Base-by-base conservation (phyloP, 805 yeast species). In the Candida vartiovaarae region DNA sequence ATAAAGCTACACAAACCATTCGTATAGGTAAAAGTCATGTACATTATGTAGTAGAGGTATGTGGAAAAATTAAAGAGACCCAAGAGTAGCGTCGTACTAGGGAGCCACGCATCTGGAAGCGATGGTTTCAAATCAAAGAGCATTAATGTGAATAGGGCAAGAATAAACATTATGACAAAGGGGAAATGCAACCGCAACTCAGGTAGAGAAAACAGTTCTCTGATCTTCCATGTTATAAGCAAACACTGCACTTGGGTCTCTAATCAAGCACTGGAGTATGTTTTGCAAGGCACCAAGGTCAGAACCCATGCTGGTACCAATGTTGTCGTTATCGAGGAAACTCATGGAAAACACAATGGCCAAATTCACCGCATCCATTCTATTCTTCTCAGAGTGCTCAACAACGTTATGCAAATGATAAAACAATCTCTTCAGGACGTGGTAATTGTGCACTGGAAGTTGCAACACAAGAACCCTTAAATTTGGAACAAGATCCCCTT, bases 261-360 rank as follows among this genome's bases (percentile, higher is more conserved):
- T 65, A 47, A 78, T 78, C 62, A 77, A 65, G 23, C 66, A 61
- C 46, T 73, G 74, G 41, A 78, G 60, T 40, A 78, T 67, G 25
- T 67, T 65, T 62, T 78, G 83, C 57, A 78, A 65, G 4, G 76
- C 72, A 24, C 80, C 77, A 51, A 77, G 59, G 27, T 71, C 74
- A 8, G 75, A 62, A 11, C 78, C 75, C 66, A 74, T 74, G 38
- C 71, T 66, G 15, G 55, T 55, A 11, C 70, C 70, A 31, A 68
- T 51, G 46, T 64, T 66, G 33, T 67, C 73, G 52, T 67, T 71
- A 50, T 67, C 63, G 51, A 78, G 61, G 52, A 77, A 74, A 62
- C 81, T 75, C 80, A 78, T 78, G 4, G 82, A 72, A 55, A 91
- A 83, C 6, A 91, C 96, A 43, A 95, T 91, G 4, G 96, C 95